Conservation (phyloP, 2,329 filamentous ascomycete species). For the Pseudocercospora crystallina region DNA sequence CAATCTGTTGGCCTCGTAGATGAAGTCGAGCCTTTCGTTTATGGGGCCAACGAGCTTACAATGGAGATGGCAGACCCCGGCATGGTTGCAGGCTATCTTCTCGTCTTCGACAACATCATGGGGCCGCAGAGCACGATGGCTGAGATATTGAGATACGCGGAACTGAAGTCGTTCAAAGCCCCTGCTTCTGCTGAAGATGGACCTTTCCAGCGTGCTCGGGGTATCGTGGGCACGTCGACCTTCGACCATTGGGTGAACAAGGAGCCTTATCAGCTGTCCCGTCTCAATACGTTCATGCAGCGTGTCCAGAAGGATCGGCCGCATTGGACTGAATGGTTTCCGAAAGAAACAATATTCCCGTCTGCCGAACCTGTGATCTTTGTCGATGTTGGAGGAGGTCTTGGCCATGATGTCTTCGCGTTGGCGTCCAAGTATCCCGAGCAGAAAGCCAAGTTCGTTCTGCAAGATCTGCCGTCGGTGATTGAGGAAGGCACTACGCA, state of each 20-base stretch:
- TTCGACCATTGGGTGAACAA: too few species aligned
- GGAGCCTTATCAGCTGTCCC: too few species aligned
- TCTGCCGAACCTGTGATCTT: slow-evolving; percentile 1
- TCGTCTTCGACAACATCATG: slow-evolving; percentile 11
- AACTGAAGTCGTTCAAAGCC: slow-evolving; percentile 1
- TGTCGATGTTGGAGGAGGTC: slow-evolving; percentile 11
- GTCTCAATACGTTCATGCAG: too few species aligned
- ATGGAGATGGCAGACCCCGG: slow-evolving; percentile 10
- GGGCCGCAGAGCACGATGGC: slow-evolving; percentile 3
- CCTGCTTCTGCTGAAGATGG: slow-evolving; percentile 6
- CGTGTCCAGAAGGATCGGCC: too few species aligned
- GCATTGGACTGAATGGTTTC: slow-evolving; percentile 7
- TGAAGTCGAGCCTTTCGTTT: slow-evolving; percentile 1
- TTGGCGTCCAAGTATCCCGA: slow-evolving; percentile 12
- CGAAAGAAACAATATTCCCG: background rate
- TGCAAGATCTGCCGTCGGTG: slow-evolving; percentile 12
- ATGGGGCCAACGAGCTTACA: slow-evolving; percentile 14
- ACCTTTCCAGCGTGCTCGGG: background rate
- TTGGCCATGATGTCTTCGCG: slow-evolving; percentile 10
- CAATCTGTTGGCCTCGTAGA: slow-evolving; percentile 8
- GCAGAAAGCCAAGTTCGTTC: slow-evolving; percentile 1
- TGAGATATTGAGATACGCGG: background rate
- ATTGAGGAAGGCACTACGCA: slow-evolving; percentile 4
- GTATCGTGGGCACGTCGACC: too few species aligned
- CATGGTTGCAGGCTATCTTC: slow-evolving; percentile 10